phyloP scores from a whole-genome alignment of 2,329 filamentous ascomycete genomes.

The Gnomoniopsis sp. region DNA sequence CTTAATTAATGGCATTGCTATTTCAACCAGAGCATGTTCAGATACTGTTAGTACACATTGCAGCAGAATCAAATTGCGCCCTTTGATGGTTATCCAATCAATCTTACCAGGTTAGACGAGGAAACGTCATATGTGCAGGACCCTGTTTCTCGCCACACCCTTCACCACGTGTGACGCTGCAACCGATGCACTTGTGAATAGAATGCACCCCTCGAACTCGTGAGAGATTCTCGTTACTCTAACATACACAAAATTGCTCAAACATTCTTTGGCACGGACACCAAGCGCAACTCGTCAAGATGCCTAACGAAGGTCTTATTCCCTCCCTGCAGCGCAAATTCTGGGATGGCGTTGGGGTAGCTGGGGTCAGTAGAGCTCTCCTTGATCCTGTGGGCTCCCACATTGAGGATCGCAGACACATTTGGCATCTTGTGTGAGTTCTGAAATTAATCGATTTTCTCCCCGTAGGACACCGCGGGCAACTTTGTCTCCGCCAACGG shows the following conservation, averaged over 20 bases:
- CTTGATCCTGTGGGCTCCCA: too few relatives aligned
- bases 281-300: background rate
- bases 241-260: background rate
- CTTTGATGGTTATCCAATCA: too few relatives aligned
- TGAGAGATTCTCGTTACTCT: background rate
- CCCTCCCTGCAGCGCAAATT: conserved; percentile 14
- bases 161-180: too few relatives aligned
- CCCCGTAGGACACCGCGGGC: conserved; percentile 12
- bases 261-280: background rate
- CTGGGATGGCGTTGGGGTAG: conserved; percentile 11
- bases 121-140: conserved; percentile 2
- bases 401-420: too few relatives aligned
- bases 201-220: background rate
- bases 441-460: too few relatives aligned
- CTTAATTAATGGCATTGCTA: too few relatives aligned
- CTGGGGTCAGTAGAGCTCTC: background rate
- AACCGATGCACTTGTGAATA: background rate
- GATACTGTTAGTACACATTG: too few relatives aligned
- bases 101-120: background rate
- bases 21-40: too few relatives aligned
- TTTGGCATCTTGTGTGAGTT: too few relatives aligned
- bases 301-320: conserved; percentile 16
- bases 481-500: conserved; percentile 16
- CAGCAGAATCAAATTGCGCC: too few relatives aligned
- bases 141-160: conserved; percentile 10